Base-by-base conservation (phyloP, 768 basidiomycete genomes). In the Termitomyces sp. region DNA sequence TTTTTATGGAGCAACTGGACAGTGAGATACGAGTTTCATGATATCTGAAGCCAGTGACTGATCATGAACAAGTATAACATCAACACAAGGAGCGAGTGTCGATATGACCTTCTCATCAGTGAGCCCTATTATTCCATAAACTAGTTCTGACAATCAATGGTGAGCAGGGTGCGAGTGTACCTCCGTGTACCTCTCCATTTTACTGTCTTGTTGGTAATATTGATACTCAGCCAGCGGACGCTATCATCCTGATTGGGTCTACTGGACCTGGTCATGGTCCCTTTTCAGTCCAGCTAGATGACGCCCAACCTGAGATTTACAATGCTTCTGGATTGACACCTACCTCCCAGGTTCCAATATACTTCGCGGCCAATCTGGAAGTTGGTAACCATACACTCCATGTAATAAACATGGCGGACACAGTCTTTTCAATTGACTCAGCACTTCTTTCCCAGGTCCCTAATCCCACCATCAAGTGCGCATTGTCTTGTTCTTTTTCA, bases 281-380 rank as follows among this genome's bases (percentile, higher is more conserved):
- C 16, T 58, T 54, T 53, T 51, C 58, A 27, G 51, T 58, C 13
- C 58, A 54, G 13, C 33, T 58, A 2, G 58, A 58, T 36, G 42
- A 58, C 24, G 8, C 45, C 4, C 41, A 37, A 12, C 30, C 57
- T 4, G 12, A 22, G 31, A 22, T n/a, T n/a, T 45, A 42, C 24
- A n/a, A 39, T n/a, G 57, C 49, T 18, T 13, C 15, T 1, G 13
- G 27, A 4, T 2, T 20, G 8, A 58, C 50, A 8, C 31, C 24
- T 52, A 36, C 20, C 44, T 24, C 27, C 15, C 49, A 52, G 22
- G 22, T 20, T 3, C 6, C 24, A 3, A 50, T 58, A 8, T 58
- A 33, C 42, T 52, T 45, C 11, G 9, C 11, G 6, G 31, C 44
- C 27, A 9, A 45, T 13, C n/a, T 58, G 18, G 16, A n/a, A n/a